Evolutionary conservation across 805 yeast genomes (phyloP), one percentile per base, ranked within the genome.

Genomic region (Saccharomycopsis synnaedendra): DNA sequence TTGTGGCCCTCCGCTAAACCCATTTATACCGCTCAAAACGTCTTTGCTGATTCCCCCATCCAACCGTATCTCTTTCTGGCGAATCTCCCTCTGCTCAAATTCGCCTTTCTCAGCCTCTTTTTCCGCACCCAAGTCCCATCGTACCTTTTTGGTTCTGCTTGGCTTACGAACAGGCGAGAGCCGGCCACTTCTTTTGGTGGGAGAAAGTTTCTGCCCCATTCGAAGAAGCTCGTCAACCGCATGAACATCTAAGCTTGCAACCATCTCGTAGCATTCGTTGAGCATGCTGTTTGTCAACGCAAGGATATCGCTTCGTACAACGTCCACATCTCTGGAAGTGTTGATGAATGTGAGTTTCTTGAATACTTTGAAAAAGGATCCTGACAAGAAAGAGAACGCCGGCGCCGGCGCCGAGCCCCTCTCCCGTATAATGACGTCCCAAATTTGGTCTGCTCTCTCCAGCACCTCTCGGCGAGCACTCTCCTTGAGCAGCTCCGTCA

Each of bases 381-480:
- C 11, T 50, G 46, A 8, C 50, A 52, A 42, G 27, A 43, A 19
- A 52, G 44, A 45, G 43, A 56, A 45, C 32, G 45, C 32, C 72
- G 70, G 56, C 80, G 88, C 56, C 74, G 71, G 32, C 77, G 60
- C 4, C 75, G 61, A 0, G 83, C 35, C 37, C n/a, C 37, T 47
- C 30, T 35, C 41, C 19, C 19, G 10, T 3, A 45, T 31, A 9
- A 34, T 10, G 5, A 40, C 32, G n/a, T 49, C 47, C 47, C 48
- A 46, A 11, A 42, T 31, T 5, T 7, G 33, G 32, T 51, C 32
- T 4, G 85, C 72, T 52, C 72, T 72, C 48, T 75, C 70, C 28
- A 80, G 60, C 4, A 81, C 67, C 36, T 80, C 80, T 45, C 66
- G 70, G 39, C 79, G 79, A 3, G 76, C 61, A 0, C 69, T 59